Evolutionary conservation across 352 stramenopile genomes (phyloP), one percentile per base, ranked within the genome.

Genomic region (Phytopythium mirpurense): DNA sequence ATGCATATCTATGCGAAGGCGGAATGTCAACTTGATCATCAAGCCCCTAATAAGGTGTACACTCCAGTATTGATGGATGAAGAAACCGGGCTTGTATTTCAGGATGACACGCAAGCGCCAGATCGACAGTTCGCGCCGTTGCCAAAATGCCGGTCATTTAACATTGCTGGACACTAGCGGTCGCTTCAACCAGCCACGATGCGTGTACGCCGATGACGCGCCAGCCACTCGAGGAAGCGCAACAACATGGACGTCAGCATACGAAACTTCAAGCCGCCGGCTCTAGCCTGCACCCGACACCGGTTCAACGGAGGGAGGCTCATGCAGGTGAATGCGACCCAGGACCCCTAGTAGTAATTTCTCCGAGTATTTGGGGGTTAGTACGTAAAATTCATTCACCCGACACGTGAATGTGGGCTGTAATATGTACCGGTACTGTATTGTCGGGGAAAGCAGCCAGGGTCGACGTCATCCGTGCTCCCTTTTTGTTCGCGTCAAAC

Each of bases 171-270:
- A n/a, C n/a, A n/a, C n/a, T n/a, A n/a, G n/a, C n/a, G n/a, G n/a
- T n/a, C 23, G 47, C 19, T 18, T 21, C 21, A 37, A n/a, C 3
- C 24, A 21, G 23, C 47, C 7, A 24, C 21, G 41, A 49, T 73
- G 62, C 58, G 65, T 70, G 57, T 70, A 62, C 54, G 50, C 24
- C 35, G 65, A 73, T 73, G 55, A 61, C 65, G 40, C 38, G 12
- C 38, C 49, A 21, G 35, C 18, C 40, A 49, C 24, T n/a, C 37
- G 27, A n/a, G 42, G 58, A 70, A 73, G 52, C 59, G 65, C 62
- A 70, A 72, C 34, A n/a, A 26, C 44, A 15, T 15, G 23, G 23
- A 0, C 41, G 35, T 36, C 38, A 8, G 38, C 38, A 26, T 4
- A 9, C 40, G 5, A 2, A 21, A 46, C 40, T 46, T 46, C 40